These are phyloP conservation scores for Neofusicoccum umdonicola DNA, from an alignment of 2,329 filamentous ascomycete genomes.

Conservation along the genomic window DNA sequence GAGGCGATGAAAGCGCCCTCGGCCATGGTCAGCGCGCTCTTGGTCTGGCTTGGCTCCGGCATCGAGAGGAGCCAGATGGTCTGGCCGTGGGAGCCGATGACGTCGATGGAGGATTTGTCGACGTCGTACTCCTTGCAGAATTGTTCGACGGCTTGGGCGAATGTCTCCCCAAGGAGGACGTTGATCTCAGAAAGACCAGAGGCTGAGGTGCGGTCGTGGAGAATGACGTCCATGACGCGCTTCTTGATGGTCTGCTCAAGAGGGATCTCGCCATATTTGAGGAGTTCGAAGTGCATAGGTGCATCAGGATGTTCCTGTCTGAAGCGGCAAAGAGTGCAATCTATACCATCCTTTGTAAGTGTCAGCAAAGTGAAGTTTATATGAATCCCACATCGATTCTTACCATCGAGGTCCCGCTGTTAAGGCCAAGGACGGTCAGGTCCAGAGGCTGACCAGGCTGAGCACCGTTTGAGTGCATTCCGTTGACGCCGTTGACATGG, in stretches of 20 bases:
- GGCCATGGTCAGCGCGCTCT: constrained; percentile 55
- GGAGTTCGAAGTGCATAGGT: constrained; percentile 56
- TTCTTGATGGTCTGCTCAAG: constrained; percentile 55
- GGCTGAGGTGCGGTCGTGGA: constrained; percentile 53
- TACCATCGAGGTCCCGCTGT: constrained; percentile 51
- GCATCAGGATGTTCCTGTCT: constrained; percentile 51
- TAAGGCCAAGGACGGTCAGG: constrained; percentile 55
- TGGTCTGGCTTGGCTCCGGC: constrained; percentile 48
- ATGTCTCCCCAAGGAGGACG: constrained; percentile 56
- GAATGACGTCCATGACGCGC: constrained; percentile 57
- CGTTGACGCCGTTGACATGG: constrained; percentile 16
- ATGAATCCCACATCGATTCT: neutral
- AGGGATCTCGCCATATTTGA: constrained; percentile 58
- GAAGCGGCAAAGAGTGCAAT: constrained; percentile 59
- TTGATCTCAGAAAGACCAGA: constrained; percentile 58
- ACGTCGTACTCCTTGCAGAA: constrained; percentile 49
- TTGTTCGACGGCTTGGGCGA: constrained; percentile 51
- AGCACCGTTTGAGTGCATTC: constrained; percentile 4
- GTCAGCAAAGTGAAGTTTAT: neutral
- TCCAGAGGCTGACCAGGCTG: constrained; percentile 39
- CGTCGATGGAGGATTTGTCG: constrained; percentile 49
- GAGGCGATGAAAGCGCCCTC: constrained; percentile 57
- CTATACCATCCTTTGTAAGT: constrained; percentile 50
- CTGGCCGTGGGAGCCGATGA: constrained; percentile 58
- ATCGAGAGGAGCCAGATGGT: constrained; percentile 58